These are phyloP conservation scores for Pseudopyricularia javanii DNA, from an alignment of 2,329 filamentous ascomycete genomes.

Conservation along the genomic window DNA sequence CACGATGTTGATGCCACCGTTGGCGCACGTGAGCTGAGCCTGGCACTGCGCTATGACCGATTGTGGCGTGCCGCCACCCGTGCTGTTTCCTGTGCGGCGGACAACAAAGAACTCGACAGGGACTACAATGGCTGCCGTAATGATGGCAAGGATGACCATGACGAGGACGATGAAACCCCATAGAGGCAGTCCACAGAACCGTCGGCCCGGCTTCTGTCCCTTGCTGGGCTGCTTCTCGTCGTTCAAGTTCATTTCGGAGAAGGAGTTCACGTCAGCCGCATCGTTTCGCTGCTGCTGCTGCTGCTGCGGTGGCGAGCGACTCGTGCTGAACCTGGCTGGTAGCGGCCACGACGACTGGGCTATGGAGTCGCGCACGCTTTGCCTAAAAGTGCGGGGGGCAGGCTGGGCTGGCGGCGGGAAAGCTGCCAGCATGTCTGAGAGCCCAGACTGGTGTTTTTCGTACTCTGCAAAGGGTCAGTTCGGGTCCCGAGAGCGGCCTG, in stretches of 20 bases:
- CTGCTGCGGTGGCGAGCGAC: background rate
- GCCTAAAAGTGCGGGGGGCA: slow-evolving; percentile 24
- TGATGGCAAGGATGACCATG: slow-evolving; percentile 55
- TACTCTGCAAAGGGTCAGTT: slow-evolving; percentile 13
- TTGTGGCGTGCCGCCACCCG: slow-evolving; percentile 14
- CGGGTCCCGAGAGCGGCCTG: too few species aligned
- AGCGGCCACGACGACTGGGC: slow-evolving; percentile 32
- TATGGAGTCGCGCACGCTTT: slow-evolving; percentile 34
- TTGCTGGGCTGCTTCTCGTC: slow-evolving; percentile 8
- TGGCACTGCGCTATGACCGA: slow-evolving; percentile 41
- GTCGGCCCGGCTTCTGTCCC: slow-evolving; percentile 27
- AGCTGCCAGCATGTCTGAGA: slow-evolving; percentile 54
- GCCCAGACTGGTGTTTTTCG: slow-evolving; percentile 35
- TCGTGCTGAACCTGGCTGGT: slow-evolving; percentile 12
- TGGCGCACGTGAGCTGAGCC: slow-evolving; percentile 52
- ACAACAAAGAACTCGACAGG: slow-evolving; percentile 57
- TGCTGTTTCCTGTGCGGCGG: slow-evolving; percentile 34
- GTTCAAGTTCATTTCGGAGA: slow-evolving; percentile 4
- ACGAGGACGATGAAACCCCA: slow-evolving; percentile 61
- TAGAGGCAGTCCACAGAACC: slow-evolving; percentile 73
- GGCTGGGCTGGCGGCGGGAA: slow-evolving; percentile 48
- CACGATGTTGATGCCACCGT: slow-evolving; percentile 68
- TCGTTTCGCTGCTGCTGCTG: background rate
- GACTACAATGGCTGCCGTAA: slow-evolving; percentile 72
- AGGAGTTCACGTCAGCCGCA: slow-evolving; percentile 1